Evolutionary conservation across 106 monocot species (phyloP), one percentile per base, ranked within the genome.

Genomic region (Hemerocallis citrina): DNA sequence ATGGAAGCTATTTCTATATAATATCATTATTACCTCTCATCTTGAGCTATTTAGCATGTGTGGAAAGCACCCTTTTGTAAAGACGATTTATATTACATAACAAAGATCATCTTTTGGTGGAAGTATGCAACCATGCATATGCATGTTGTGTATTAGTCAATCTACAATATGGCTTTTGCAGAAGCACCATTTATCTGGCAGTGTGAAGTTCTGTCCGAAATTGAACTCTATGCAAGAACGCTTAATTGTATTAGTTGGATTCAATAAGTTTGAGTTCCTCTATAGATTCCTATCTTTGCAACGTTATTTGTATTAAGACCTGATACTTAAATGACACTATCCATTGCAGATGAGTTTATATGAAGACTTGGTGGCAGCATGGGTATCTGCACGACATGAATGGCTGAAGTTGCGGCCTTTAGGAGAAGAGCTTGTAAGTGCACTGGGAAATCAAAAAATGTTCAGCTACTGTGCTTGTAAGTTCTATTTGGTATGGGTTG

Each of bases 261-360:
- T n/a, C n/a, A n/a, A 27, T n/a, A 28, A 28, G 8, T 50, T 24
- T 50, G 7, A 50, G 7, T 50, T 50, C 25, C 50, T 27, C 31
- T 14, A 19, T 3, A n/a, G n/a, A n/a, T n/a, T n/a, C 31, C 0
- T 52, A 30, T 52, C 52, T 30, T 30, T 30, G 52, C 52, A 52
- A 8, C 13, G 11, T 54, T 54, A 54, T 15, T 16, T 10, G 15
- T 54, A 30, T 54, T n/a, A 21, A 19, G 21, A 49, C 22, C 23
- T 25, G 10, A 39, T 38, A 40, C n/a, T n/a, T n/a, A n/a, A 5
- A 36, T 35, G 2, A 5, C 17, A 21, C 37, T 34, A 58, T 59
- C n/a, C n/a, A n/a, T n/a, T n/a, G 65, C 86, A 95, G 95, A 77
- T 96, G 76, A 96, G 95, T 72, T 91, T 96, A 67, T 96, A 96